Conservation (phyloP, 2,329 filamentous ascomycete genomes). For the Gnomoniopsis sp. region DNA sequence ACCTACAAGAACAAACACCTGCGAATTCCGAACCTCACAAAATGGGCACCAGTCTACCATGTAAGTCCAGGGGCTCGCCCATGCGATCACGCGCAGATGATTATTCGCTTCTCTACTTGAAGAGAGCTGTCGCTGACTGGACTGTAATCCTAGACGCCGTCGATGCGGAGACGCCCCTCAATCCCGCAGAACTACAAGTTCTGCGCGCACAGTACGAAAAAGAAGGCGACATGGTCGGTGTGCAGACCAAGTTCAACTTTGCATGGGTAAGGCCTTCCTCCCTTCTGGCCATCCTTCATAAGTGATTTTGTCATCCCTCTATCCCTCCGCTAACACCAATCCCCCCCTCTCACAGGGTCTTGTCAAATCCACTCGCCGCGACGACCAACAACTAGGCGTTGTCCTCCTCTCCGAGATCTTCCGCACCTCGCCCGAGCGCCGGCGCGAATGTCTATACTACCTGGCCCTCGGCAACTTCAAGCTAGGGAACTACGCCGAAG, state of each 20-base stretch:
- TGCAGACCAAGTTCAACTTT: constrained; percentile 99
- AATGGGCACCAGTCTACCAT: constrained; percentile 48
- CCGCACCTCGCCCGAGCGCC: constrained; percentile 84
- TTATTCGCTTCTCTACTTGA: constrained; percentile 7
- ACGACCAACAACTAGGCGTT: constrained; percentile 91
- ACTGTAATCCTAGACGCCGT: constrained; percentile 69
- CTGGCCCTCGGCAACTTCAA: constrained; percentile 97
- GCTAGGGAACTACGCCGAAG: constrained; percentile 94
- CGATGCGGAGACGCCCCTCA: constrained; percentile 95
- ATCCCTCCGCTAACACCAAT: constrained; percentile 2
- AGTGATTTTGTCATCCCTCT: neutral
- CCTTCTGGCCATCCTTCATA: neutral
- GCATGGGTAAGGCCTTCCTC: constrained; percentile 69
- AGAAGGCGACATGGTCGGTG: constrained; percentile 92
- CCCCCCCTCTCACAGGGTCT: constrained; percentile 62
- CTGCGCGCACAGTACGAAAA: constrained; percentile 94
- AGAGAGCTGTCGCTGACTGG: neutral
- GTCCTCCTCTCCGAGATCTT: constrained; percentile 95
- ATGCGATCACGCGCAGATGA: neutral
- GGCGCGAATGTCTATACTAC: constrained; percentile 97
- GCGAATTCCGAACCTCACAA: constrained; percentile 19
- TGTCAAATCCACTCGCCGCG: constrained; percentile 82
- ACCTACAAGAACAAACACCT: neutral
- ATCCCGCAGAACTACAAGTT: constrained; percentile 87
- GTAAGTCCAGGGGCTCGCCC: constrained; percentile 26